These are phyloP conservation scores for Magnusiomyces sp. DNA, from an alignment of 1,139 yeast genomes.

Conservation along the genomic window DNA sequence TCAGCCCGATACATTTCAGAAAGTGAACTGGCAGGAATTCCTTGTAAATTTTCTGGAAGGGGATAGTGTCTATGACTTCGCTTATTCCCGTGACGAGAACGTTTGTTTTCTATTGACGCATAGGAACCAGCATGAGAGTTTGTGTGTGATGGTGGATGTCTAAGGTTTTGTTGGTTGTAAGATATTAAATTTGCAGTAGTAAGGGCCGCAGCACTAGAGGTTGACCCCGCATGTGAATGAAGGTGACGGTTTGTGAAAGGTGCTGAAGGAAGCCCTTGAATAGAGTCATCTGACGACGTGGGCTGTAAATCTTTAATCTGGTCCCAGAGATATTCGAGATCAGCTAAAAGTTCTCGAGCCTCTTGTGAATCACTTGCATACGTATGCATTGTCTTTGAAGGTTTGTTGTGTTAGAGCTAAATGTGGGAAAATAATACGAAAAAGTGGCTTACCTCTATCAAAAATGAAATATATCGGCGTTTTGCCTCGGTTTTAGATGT, in stretches of 20 bases:
- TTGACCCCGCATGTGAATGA: no score
- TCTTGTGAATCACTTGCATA: slow-evolving; percentile 65
- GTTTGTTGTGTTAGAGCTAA: not conserved
- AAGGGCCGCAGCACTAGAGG: not conserved
- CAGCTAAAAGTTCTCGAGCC: slow-evolving; percentile 56
- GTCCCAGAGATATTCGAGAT: slow-evolving; percentile 66
- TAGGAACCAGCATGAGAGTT: not conserved
- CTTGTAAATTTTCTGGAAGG: not conserved
- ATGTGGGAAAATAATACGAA: not conserved
- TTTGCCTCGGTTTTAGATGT: slow-evolving; percentile 67
- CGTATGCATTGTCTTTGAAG: slow-evolving; percentile 52
- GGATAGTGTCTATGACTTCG: not conserved
- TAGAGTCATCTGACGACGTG: slow-evolving; percentile 5
- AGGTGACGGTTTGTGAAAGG: not conserved
- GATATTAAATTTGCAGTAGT: not conserved
- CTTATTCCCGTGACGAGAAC: not conserved
- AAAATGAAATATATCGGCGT: slow-evolving; percentile 53
- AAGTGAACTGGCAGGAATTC: not conserved
- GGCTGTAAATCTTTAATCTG: slow-evolving; percentile 49
- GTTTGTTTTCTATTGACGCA: not conserved
- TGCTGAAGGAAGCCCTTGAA: not conserved
- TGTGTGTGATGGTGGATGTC: not conserved
- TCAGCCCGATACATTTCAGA: slow-evolving; percentile 1
- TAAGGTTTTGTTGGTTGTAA: slow-evolving; percentile 2
- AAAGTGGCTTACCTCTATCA: slow-evolving; percentile 33